These are phyloP conservation scores for Schrenkiella parvula DNA, from an alignment of 345 rosid species.

Conservation along the genomic window DNA sequence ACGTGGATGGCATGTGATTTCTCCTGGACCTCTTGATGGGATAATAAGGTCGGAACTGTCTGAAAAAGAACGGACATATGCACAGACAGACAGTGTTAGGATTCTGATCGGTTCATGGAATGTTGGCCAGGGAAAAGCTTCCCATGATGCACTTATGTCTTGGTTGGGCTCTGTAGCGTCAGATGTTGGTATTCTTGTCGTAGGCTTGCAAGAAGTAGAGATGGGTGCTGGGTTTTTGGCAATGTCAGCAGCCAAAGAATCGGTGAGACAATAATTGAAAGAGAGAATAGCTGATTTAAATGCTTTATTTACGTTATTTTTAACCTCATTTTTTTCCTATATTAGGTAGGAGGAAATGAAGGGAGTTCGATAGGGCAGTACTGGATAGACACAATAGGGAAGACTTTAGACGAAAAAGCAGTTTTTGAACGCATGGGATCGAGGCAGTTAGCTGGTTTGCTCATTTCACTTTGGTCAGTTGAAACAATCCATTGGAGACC, in stretches of 20 bases:
- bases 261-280: slow-evolving; percentile 51
- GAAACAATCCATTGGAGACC: background rate
- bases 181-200: slow-evolving; percentile 90
- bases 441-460: slow-evolving; percentile 92
- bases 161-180: slow-evolving; percentile 87
- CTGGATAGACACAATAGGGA: slow-evolving; percentile 94
- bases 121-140: slow-evolving; percentile 96
- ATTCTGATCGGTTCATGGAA: slow-evolving; percentile 91
- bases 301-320: background rate
- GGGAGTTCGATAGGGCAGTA: slow-evolving; percentile 92
- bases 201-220: slow-evolving; percentile 96
- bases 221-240: slow-evolving; percentile 99
- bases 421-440: slow-evolving; percentile 98
- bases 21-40: slow-evolving; percentile 86
- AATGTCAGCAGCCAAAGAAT: slow-evolving; percentile 99
- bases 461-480: slow-evolving; percentile 87
- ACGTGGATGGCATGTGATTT: slow-evolving; percentile 85
- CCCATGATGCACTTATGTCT: slow-evolving; percentile 73
- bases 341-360: slow-evolving; percentile 98
- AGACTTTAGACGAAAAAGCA: slow-evolving; percentile 71
- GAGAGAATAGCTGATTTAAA: slow-evolving; percentile 13
- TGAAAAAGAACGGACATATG: slow-evolving; percentile 52
- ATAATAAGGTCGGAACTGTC: slow-evolving; percentile 64
- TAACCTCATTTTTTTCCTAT: slow-evolving; percentile 23
- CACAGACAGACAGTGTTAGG: slow-evolving; percentile 56